These are phyloP conservation scores for Phialophora macrospora DNA, from an alignment of 2,329 filamentous ascomycete species.

Conservation along the genomic window DNA sequence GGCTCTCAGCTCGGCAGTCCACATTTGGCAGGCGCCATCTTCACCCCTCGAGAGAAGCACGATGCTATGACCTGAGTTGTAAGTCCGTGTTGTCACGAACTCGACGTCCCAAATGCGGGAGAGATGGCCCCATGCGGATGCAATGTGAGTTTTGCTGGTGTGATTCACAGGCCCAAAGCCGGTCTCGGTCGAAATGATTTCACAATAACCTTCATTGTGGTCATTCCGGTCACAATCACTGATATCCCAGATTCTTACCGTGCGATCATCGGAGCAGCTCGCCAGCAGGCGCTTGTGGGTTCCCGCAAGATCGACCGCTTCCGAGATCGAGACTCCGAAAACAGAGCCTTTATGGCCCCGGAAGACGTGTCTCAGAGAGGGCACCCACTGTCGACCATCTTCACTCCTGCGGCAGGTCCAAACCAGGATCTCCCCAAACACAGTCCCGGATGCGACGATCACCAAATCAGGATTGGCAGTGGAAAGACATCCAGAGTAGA, in stretches of 20 bases:
- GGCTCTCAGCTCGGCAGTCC: conserved; percentile 60
- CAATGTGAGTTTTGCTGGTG: conserved; percentile 48
- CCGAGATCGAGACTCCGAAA: conserved; percentile 83
- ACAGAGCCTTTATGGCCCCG: conserved; percentile 86
- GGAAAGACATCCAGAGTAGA: conserved; percentile 80
- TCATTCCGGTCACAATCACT: conserved; percentile 57
- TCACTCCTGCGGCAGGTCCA: conserved; percentile 69
- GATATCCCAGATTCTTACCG: conserved; percentile 85
- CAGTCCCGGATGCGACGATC: conserved; percentile 84
- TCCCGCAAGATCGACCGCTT: conserved; percentile 51
- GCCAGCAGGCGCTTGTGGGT: conserved; percentile 68
- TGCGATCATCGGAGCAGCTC: conserved; percentile 94
- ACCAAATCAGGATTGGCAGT: conserved; percentile 65
- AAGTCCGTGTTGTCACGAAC: conserved; percentile 57
- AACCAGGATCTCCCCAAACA: conserved; percentile 90
- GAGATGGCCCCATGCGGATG: conserved; percentile 79
- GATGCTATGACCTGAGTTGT: conserved; percentile 43
- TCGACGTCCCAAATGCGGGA: conserved; percentile 89
- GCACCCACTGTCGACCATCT: conserved; percentile 36
- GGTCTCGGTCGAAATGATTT: conserved; percentile 56
- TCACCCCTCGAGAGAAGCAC: conserved; percentile 80
- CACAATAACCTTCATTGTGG: background rate
- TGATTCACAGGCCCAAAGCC: conserved; percentile 61
- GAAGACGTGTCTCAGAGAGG: conserved; percentile 61
- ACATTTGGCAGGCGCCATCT: conserved; percentile 76